Evolutionary conservation across 176 grass and related monocot genomes (phyloP).

Genomic region (Oryza officinalis): DNA sequence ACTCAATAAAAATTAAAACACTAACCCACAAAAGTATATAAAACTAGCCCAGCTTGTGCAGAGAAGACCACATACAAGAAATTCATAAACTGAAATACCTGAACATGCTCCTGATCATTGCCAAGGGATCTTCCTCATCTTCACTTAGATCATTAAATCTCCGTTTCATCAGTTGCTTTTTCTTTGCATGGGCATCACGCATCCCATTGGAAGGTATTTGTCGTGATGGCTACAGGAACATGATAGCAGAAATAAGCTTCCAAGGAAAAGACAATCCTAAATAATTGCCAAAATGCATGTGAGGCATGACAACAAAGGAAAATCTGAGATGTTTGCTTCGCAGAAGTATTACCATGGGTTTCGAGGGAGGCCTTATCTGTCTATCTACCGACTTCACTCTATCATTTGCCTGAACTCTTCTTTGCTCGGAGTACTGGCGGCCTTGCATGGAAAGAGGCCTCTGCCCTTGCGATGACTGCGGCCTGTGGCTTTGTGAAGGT

Average conservation of each 20-base stretch:
- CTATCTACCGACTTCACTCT: constrained; percentile 47
- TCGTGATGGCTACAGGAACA: constrained; percentile 47
- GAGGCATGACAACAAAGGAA: neutral
- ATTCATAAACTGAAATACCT: constrained; percentile 44
- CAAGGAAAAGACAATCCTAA: neutral
- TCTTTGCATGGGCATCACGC: constrained; percentile 52
- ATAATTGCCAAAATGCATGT: neutral
- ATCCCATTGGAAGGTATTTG: constrained; percentile 45
- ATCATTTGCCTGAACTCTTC: constrained; percentile 52
- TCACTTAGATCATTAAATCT: constrained; percentile 69
- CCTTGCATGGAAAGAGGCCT: constrained; percentile 50
- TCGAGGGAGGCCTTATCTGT: constrained; percentile 44
- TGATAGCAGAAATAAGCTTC: constrained; percentile 11
- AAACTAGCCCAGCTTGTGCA: neutral
- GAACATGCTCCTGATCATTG: constrained; percentile 81
- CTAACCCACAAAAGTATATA: neutral
- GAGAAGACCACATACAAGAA: constrained; percentile 11
- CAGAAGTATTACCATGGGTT: constrained; percentile 54
- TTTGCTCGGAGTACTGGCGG: constrained; percentile 54
- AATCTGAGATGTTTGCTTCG: neutral
- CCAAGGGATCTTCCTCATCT: constrained; percentile 56
- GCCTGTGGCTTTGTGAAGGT: constrained; percentile 35
- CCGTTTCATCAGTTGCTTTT: constrained; percentile 46
- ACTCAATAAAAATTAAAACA: neutral
- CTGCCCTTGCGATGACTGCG: constrained; percentile 31